Conservation (phyloP, 1,284 basidiomycete genomes). For the Ceratobasidium sp. region DNA sequence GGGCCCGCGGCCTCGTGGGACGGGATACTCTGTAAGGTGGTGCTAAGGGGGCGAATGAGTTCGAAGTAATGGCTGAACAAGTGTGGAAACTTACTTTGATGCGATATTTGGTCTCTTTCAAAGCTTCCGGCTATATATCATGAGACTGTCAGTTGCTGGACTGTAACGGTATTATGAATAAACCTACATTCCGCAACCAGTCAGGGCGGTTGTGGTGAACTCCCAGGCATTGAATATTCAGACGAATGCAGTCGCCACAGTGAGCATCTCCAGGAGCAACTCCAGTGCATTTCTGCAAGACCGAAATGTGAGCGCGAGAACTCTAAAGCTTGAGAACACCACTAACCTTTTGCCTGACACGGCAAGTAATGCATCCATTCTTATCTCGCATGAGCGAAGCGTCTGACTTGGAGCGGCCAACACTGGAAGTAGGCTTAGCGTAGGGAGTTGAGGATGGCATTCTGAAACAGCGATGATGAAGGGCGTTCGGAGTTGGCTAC, state of each 20-base stretch:
- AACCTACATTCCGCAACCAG: slow-evolving; percentile 40
- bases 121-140: slow-evolving; percentile 19
- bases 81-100: slow-evolving; percentile 30
- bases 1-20: slow-evolving; percentile 40
- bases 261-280: not conserved
- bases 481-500: slow-evolving; percentile 6
- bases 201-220: slow-evolving; percentile 41
- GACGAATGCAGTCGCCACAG: slow-evolving; percentile 36
- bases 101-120: slow-evolving; percentile 43
- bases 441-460: slow-evolving; percentile 36
- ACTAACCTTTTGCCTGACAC: slow-evolving; percentile 42
- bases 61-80: not conserved
- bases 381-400: slow-evolving; percentile 37
- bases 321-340: not conserved
- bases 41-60: slow-evolving; percentile 26
- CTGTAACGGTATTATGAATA: not conserved
- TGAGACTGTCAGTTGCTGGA: not conserved
- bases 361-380: slow-evolving; percentile 44
- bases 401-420: slow-evolving; percentile 35
- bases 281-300: slow-evolving; percentile 37
- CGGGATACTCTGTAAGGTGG: slow-evolving; percentile 40
- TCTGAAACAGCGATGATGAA: slow-evolving; percentile 7
- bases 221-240: slow-evolving; percentile 42
- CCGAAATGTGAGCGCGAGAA: not conserved
- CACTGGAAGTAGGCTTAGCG: slow-evolving; percentile 5